These are phyloP conservation scores for Periglandula ipomoeae DNA, from an alignment of 2,329 filamentous ascomycete species.

Conservation along the genomic window DNA sequence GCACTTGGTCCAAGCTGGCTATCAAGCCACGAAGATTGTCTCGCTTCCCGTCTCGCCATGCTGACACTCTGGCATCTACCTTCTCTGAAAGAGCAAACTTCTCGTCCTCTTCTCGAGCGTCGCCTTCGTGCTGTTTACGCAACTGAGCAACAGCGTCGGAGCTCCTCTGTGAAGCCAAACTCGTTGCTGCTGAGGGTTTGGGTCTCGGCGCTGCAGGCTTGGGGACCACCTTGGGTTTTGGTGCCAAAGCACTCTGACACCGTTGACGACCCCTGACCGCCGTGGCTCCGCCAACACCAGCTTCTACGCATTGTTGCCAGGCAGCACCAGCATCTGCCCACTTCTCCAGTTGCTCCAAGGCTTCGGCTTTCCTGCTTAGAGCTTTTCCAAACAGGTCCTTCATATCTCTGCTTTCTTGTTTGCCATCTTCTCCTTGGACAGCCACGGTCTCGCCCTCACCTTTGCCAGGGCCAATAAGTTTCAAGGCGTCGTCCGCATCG, in stretches of 20 bases:
- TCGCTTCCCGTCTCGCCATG: slow-evolving; percentile 85
- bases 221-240: slow-evolving; percentile 43
- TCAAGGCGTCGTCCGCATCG: slow-evolving; percentile 74
- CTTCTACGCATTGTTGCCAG: slow-evolving; percentile 78
- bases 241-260: slow-evolving; percentile 77
- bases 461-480: slow-evolving; percentile 67
- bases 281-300: slow-evolving; percentile 73
- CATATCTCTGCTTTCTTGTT: slow-evolving; percentile 69
- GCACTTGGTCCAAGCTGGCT: slow-evolving; percentile 75
- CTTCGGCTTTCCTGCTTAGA: slow-evolving; percentile 88
- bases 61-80: slow-evolving; percentile 68
- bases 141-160: slow-evolving; percentile 75
- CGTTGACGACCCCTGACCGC: slow-evolving; percentile 79
- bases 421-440: slow-evolving; percentile 47
- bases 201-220: slow-evolving; percentile 35
- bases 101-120: slow-evolving; percentile 82
- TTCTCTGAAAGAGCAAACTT: slow-evolving; percentile 81
- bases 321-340: slow-evolving; percentile 75
- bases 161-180: slow-evolving; percentile 37
- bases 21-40: slow-evolving; percentile 86
- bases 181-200: slow-evolving; percentile 29
- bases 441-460: slow-evolving; percentile 76
- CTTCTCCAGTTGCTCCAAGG: slow-evolving; percentile 88
- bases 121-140: slow-evolving; percentile 74
- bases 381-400: slow-evolving; percentile 90